Evolutionary conservation across 345 rosid genomes (phyloP).

Genomic region (Mercurialis annua): DNA sequence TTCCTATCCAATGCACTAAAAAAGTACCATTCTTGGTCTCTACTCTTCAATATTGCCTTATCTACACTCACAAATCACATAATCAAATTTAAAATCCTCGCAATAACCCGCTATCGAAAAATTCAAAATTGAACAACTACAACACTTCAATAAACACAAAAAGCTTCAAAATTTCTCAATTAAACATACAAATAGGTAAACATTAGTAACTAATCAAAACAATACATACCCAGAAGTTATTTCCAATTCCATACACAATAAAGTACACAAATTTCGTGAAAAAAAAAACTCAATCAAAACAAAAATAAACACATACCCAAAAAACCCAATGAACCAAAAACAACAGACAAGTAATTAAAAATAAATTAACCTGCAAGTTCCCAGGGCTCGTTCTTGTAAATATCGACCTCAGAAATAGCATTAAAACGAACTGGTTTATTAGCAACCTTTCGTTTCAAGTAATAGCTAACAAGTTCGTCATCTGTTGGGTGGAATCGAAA

Average conservation of each 20-base stretch:
- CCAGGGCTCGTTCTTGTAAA: conserved; percentile 89
- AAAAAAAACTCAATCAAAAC: too few species aligned
- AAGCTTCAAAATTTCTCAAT: too few species aligned
- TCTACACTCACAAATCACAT: conserved; percentile 23
- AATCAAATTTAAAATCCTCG: background rate
- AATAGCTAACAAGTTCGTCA: conserved; percentile 80
- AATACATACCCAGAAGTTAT: background rate
- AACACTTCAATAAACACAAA: background rate
- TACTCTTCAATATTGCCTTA: conserved; percentile 54
- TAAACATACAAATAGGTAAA: background rate
- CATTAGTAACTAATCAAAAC: background rate
- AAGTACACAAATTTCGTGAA: background rate
- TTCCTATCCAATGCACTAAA: conserved; percentile 73
- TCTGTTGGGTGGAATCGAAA: conserved; percentile 93
- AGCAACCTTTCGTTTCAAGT: conserved; percentile 77
- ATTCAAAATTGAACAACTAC: background rate
- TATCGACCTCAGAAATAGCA: conserved; percentile 75
- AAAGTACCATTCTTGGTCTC: conserved; percentile 81
- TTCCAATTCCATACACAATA: background rate
- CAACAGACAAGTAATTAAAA: background rate
- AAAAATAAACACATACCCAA: background rate
- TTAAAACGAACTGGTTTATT: conserved; percentile 67
- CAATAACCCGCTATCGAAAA: background rate
- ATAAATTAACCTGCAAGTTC: conserved; percentile 61
- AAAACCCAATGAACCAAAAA: background rate